Conservation (phyloP, 371 early-diverging fungal species). For the Mucor velutinosus region DNA sequence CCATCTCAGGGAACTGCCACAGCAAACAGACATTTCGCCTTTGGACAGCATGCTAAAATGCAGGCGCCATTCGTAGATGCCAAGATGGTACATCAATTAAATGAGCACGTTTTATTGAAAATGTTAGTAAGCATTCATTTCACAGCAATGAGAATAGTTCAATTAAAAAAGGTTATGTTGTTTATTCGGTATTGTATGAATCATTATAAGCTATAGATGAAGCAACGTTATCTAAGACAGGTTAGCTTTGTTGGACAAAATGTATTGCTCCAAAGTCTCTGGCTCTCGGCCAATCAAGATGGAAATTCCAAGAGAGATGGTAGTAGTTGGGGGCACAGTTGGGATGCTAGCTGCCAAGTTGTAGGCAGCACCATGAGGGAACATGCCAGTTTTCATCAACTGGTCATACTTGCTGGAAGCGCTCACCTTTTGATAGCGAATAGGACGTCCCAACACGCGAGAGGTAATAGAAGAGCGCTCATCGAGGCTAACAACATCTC, state of each 20-base stretch:
- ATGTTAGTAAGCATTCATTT: too few relatives aligned
- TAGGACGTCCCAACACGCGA: slow-evolving; percentile 8
- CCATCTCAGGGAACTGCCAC: too few relatives aligned
- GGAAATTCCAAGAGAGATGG: not conserved
- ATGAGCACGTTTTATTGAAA: not conserved
- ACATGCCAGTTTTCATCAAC: not conserved
- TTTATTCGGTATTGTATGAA: not conserved
- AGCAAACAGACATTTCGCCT: not conserved
- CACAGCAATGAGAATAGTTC: too few relatives aligned
- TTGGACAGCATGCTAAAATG: not conserved
- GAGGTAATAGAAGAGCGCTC: slow-evolving; percentile 9
- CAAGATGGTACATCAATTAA: not conserved
- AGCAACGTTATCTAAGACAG: not conserved
- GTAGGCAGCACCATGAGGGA: not conserved
- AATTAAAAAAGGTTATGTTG: not conserved
- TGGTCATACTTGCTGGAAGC: not conserved
- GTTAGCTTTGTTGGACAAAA: not conserved
- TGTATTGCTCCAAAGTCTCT: not conserved
- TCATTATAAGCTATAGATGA: too few relatives aligned
- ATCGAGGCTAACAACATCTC: not conserved
- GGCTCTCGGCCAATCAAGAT: not conserved
- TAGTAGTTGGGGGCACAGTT: not conserved
- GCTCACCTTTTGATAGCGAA: slow-evolving; percentile 10
- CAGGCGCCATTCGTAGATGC: not conserved
- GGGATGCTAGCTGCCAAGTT: not conserved